Conservation (phyloP, 495 filamentous ascomycete species). For the Penicillium lagena region DNA sequence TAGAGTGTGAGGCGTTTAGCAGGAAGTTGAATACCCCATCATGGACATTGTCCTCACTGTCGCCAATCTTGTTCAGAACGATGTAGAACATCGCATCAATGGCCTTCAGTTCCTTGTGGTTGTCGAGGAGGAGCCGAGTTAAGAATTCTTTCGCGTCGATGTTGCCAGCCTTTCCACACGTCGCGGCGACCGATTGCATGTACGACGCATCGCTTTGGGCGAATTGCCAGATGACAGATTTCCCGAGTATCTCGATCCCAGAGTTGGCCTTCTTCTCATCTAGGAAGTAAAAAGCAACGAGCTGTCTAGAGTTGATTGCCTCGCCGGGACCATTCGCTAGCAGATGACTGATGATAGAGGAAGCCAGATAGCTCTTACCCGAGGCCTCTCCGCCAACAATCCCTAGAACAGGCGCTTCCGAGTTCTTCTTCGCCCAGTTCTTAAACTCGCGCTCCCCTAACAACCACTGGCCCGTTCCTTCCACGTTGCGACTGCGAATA, state of each 20-base stretch:
- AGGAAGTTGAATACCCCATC: slow-evolving; percentile 1
- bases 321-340: background rate
- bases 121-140: slow-evolving; percentile 1
- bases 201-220: slow-evolving; percentile 4
- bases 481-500: slow-evolving; percentile 1
- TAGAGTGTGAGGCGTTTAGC: background rate
- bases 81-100: slow-evolving; percentile 6
- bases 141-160: slow-evolving; percentile 3
- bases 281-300: slow-evolving; percentile 5
- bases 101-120: background rate
- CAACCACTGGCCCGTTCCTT: slow-evolving; percentile 5
- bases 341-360: background rate
- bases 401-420: slow-evolving; percentile 1
- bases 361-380: slow-evolving; percentile 7
- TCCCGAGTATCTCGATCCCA: slow-evolving; percentile 1
- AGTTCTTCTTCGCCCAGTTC: background rate
- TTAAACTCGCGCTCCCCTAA: background rate
- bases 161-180: background rate
- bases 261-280: background rate
- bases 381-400: slow-evolving; percentile 2
- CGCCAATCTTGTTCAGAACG: slow-evolving; percentile 5
- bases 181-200: slow-evolving; percentile 3
- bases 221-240: slow-evolving; percentile 7
- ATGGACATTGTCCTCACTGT: background rate
- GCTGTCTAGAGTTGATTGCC: background rate